Conservation (phyloP, 2,329 filamentous ascomycete genomes). For the Alternaria arborescens region DNA sequence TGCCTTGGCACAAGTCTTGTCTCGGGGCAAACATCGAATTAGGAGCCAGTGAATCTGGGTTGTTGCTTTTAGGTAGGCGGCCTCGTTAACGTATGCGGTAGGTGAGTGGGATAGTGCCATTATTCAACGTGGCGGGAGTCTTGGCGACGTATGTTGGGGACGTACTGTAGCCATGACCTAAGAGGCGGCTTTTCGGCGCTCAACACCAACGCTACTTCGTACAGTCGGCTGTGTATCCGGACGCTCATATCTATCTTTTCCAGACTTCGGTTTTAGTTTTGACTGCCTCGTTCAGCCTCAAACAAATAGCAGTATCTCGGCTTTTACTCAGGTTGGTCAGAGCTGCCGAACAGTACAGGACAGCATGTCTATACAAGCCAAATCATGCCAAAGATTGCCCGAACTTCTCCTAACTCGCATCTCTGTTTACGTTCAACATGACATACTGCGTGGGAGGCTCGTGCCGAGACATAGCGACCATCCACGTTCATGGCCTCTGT, state of each 20-base stretch:
- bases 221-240: background rate
- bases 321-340: background rate
- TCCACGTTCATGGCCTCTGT: slow-evolving; percentile 7
- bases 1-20: slow-evolving; percentile 27
- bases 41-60: background rate
- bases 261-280: background rate
- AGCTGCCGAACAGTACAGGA: background rate
- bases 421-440: slow-evolving; percentile 6
- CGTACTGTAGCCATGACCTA: background rate
- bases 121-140: slow-evolving; percentile 18
- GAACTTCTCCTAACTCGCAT: background rate
- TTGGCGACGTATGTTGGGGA: slow-evolving; percentile 27
- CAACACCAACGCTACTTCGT: background rate
- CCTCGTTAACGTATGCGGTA: slow-evolving; percentile 12
- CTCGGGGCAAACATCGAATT: slow-evolving; percentile 19
- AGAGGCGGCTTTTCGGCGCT: background rate
- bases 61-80: slow-evolving; percentile 1
- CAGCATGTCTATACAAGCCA: background rate
- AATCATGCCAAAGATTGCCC: background rate
- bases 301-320: background rate
- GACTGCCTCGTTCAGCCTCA: background rate
- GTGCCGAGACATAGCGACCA: slow-evolving; percentile 1
- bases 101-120: slow-evolving; percentile 5
- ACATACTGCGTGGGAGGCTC: slow-evolving; percentile 20
- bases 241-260: background rate